phyloP scores from a whole-genome alignment of 202 grass and related monocot genomes.

The Eragrostis tef region DNA sequence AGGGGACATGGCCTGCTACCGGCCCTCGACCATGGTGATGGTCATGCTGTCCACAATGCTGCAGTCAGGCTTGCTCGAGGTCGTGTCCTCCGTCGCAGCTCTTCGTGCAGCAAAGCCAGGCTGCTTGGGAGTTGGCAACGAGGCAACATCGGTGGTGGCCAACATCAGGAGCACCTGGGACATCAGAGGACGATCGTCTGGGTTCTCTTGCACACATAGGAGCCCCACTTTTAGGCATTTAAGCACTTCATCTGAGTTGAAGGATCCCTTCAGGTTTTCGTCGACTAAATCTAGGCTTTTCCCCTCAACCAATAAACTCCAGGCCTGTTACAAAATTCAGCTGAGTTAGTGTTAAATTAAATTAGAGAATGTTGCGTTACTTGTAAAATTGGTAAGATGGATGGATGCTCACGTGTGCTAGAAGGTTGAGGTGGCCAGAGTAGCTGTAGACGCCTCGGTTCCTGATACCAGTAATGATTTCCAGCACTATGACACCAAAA shows the following conservation, averaged over 20 bases:
- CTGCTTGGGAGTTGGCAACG: slow-evolving; percentile 53
- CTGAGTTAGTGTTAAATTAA: neutral
- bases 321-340: slow-evolving; percentile 38
- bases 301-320: slow-evolving; percentile 57
- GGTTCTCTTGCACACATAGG: slow-evolving; percentile 62
- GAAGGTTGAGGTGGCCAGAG: slow-evolving; percentile 56
- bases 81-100: slow-evolving; percentile 35
- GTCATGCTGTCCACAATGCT: slow-evolving; percentile 54
- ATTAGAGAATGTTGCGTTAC: neutral
- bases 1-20: neutral
- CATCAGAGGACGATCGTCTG: slow-evolving; percentile 58
- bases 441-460: slow-evolving; percentile 60
- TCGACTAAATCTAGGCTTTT: slow-evolving; percentile 54
- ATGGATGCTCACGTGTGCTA: slow-evolving; percentile 51
- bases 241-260: slow-evolving; percentile 44
- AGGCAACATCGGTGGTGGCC: slow-evolving; percentile 30
- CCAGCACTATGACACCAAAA: slow-evolving; percentile 65
- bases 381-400: neutral
- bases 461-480: slow-evolving; percentile 60
- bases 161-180: slow-evolving; percentile 59
- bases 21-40: slow-evolving; percentile 52
- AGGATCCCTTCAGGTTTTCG: slow-evolving; percentile 41
- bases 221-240: slow-evolving; percentile 62
- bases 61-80: slow-evolving; percentile 44
- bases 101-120: slow-evolving; percentile 54